These are phyloP conservation scores for Leccinum boreale DNA, from an alignment of 768 basidiomycete genomes.

Conservation along the genomic window DNA sequence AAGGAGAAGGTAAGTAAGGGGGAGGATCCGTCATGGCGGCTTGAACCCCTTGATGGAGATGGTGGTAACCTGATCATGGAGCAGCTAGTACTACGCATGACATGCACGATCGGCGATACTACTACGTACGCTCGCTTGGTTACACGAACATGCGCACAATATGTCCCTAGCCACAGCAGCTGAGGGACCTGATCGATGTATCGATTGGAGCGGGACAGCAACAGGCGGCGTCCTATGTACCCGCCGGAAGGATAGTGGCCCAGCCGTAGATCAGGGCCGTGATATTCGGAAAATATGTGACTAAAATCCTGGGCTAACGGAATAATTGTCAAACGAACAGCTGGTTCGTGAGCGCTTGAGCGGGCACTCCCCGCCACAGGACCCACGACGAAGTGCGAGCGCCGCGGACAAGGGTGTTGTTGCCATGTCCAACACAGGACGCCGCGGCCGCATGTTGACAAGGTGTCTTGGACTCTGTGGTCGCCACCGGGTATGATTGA, in stretches of 20 bases:
- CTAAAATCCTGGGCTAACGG: not conserved
- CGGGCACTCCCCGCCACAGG: not conserved
- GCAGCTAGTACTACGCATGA: not conserved
- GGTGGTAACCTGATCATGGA: not conserved
- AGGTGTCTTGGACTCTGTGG: constrained; percentile 1
- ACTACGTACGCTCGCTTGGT: not conserved
- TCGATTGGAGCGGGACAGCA: not conserved
- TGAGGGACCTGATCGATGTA: not conserved
- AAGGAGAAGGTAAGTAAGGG: not conserved
- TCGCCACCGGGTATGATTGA: not conserved
- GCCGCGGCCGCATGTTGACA: constrained; percentile 19
- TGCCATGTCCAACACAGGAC: constrained; percentile 4
- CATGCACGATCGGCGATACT: not conserved
- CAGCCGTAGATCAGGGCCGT: constrained; percentile 18
- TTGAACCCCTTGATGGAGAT: not conserved
- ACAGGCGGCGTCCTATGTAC: not conserved
- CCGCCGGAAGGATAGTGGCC: not conserved
- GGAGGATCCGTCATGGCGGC: constrained; percentile 4
- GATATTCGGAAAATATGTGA: constrained; percentile 3
- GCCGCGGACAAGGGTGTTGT: constrained; percentile 15
- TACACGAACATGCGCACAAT: not conserved
- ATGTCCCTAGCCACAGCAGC: not conserved
- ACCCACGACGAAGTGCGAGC: not conserved
- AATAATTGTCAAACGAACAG: not conserved
- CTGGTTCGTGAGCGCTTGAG: not conserved